Evolutionary conservation across 495 filamentous ascomycete genomes (phyloP), one percentile per base, ranked within the genome.

Genomic region (Bombardia bombarda): DNA sequence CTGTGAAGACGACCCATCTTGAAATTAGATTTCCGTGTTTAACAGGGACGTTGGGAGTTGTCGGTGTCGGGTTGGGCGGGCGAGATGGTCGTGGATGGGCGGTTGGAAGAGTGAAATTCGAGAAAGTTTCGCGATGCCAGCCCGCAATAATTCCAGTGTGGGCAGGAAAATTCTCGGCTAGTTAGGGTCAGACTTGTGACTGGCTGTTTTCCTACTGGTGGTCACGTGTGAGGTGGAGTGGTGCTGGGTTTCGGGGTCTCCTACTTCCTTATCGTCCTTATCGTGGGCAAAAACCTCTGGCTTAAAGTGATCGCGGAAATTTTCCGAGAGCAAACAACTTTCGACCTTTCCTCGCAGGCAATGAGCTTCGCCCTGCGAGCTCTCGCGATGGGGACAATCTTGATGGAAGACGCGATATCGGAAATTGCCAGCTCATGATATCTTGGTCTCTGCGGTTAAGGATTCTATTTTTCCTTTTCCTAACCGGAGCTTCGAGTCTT

Each of bases 1-100:
- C 78, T 84, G 86, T 99, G 93, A 79, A 98, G 82, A 73, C 92
- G 83, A 83, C 90, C 90, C 90, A 95, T 95, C 63, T 63, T 84
- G 72, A 58, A 57, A 57, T 58, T 53, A 45, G 50, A 51, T 51
- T 60, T 54, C 41, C 6, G 14, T 9, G 17, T 51, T 49, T 55
- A n/a, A n/a, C n/a, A n/a, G n/a, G n/a, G n/a, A n/a, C n/a, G n/a
- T n/a, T n/a, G n/a, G n/a, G n/a, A n/a, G 62, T 56, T 51, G 55
- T 56, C 46, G 49, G 41, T 49, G 40, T 48, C 31, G 51, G 42
- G 48, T 25, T 44, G 40, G 58, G 52, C 32, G 45, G 43, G n/a
- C n/a, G 36, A 38, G 30, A 35, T 13, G 38, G 20, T 45, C 17
- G 43, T 59, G 50, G 59, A 53, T 56, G 47, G 53, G 25, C 38